A percentile compares a stretch with the other conserved stretches of the same genome.
Evolutionary conservation across 1,284 basidiomycete species (phyloP).

Genomic region (Trametes polyzona): DNA sequence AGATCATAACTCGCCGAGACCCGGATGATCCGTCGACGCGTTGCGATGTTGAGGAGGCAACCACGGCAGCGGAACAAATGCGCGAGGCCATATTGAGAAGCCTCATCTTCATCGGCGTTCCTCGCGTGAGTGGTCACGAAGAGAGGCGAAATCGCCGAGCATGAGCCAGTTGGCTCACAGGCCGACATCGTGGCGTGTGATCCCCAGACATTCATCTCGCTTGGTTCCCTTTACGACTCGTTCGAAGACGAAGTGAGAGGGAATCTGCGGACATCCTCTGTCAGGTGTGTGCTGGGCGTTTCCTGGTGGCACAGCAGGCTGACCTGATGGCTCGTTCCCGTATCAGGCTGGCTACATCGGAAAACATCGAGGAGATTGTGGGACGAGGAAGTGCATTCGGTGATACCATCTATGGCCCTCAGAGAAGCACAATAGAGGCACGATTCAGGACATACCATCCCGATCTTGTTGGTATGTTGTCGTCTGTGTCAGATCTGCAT

Average conservation of each 20-base stretch:
- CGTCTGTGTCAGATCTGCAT: neutral
- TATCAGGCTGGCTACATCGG: conserved; percentile 59
- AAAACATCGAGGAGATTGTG: conserved; percentile 69
- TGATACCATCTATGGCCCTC: conserved; percentile 91
- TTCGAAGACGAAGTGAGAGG: conserved; percentile 80
- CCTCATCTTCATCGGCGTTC: conserved; percentile 90
- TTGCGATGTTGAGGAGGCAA: no score
- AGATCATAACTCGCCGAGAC: no score
- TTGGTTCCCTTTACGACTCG: conserved; percentile 74
- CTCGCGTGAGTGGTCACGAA: conserved; percentile 59
- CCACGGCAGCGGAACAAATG: no score
- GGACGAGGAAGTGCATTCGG: conserved; percentile 75
- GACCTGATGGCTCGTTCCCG: neutral
- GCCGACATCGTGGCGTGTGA: conserved; percentile 17
- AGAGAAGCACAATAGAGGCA: conserved; percentile 84
- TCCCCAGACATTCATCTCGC: conserved; percentile 87
- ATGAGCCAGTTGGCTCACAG: neutral
- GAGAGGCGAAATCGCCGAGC: no score
- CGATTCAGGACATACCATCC: conserved; percentile 87
- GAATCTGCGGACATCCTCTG: conserved; percentile 64
- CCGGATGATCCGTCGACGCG: no score
- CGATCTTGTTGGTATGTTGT: conserved; percentile 75
- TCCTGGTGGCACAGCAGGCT: neutral
- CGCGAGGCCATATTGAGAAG: conserved; percentile 94
- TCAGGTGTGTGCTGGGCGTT: conserved; percentile 50